Evolutionary conservation across 805 yeast genomes (phyloP), one percentile per base, ranked within the genome.

Genomic region (Candida khao-thaluensis): DNA sequence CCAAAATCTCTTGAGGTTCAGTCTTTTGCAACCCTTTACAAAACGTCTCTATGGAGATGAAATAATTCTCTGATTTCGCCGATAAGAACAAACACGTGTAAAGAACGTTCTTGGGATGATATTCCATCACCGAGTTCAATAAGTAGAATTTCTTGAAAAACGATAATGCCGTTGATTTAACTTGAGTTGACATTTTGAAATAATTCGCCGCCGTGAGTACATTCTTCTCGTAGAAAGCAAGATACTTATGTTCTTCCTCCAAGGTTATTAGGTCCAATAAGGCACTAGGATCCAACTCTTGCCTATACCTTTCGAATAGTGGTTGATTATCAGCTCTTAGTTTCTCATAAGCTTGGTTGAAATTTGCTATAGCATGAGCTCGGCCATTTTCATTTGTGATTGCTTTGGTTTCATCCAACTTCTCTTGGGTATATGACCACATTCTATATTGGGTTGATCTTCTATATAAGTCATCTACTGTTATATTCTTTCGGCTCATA

Each of bases 11-110:
- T 12, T 71, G 71, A 1, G 84, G 81, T 25, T 79, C 76, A 1
- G 85, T 76, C 38, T 82, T 82, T 11, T 79, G 79, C 15, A 91
- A 74, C 33, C 83, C 76, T 40, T 76, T 74, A 40, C 86, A 81
- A 56, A 91, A 90, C 8, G 85, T 75, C 30, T 84, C 83, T 43
- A 91, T 85, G 18, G 95, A 78, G 21, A 93, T 83, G 62, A 90
- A 91, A 58, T 79, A 82, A 62, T 93, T 91, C 54, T 93, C 99
- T 12, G 90, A 78, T 61, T 93, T 93, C 30, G 96, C 90, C 5
- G 97, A 96, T 23, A 93, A 66, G 57, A 89, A 93, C 9, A 93
- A 74, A 46, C 95, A 83, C 5, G 72, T 64, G 45, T 63, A 75
- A 62, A 93, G 71, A 14, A 93, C 72, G 43, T 80, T 76, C 53